Evolutionary conservation across 108 stramenopile genomes (phyloP).

Genomic region (Aureococcus anophagefferens): DNA sequence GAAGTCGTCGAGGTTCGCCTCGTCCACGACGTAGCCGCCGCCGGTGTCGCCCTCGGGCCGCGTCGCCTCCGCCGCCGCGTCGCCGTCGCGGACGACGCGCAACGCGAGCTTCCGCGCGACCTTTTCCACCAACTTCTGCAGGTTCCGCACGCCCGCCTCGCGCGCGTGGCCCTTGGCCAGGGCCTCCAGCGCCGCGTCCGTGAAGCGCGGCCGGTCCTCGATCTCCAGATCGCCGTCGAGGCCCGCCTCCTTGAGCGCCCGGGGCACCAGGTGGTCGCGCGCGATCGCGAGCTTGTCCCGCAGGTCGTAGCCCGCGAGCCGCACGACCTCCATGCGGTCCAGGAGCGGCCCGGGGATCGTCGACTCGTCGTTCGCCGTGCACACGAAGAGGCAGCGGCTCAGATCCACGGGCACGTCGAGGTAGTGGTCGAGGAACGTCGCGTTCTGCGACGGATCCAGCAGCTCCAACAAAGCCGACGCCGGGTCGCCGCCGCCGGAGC

Average conservation of each 20-base stretch:
- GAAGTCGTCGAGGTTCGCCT: conserved; percentile 69
- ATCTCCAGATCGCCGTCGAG: conserved; percentile 43
- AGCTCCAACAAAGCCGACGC: conserved; percentile 83
- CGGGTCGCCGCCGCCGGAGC: conserved; percentile 68
- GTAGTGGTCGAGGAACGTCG: conserved; percentile 83
- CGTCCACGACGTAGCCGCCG: conserved; percentile 52
- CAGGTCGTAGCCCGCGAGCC: conserved; percentile 89
- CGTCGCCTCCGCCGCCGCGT: conserved; percentile 59
- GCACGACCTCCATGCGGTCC: conserved; percentile 96
- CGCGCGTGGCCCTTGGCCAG: conserved; percentile 91
- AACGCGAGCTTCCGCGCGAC: conserved; percentile 78
- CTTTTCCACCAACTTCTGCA: conserved; percentile 89
- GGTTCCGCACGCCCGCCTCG: conserved; percentile 90
- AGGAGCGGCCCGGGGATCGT: conserved; percentile 87
- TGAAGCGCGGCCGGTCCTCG: too few species aligned
- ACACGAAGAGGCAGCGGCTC: conserved; percentile 87
- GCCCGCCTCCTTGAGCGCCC: conserved; percentile 75
- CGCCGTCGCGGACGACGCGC: conserved; percentile 69
- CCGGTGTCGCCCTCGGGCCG: conserved; percentile 59
- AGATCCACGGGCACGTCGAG: conserved; percentile 96
- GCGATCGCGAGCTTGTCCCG: conserved; percentile 94
- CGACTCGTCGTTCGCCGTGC: conserved; percentile 87
- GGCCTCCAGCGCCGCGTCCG: conserved; percentile 69
- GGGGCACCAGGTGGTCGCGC: conserved; percentile 86
- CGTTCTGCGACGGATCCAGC: conserved; percentile 82